Conservation (phyloP, 2,329 filamentous ascomycete genomes). For the Penicillium decumbens region DNA sequence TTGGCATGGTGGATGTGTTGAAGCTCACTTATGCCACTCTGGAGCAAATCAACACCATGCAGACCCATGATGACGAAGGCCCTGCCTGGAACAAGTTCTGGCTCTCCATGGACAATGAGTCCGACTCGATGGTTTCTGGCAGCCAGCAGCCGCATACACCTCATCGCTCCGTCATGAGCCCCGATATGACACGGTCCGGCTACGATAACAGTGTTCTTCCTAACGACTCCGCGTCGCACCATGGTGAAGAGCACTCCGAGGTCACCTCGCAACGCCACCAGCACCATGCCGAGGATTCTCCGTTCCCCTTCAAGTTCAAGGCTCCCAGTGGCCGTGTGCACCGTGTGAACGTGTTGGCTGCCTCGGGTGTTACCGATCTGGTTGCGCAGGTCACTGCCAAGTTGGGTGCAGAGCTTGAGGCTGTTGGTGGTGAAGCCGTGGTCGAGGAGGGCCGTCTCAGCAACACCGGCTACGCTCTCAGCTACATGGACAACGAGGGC, state of each 20-base stretch:
- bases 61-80: constrained; percentile 79
- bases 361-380: constrained; percentile 74
- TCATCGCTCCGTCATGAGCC: constrained; percentile 74
- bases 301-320: constrained; percentile 99
- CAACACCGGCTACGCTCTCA: constrained; percentile 78
- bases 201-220: constrained; percentile 74
- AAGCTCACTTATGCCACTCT: constrained; percentile 97
- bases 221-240: constrained; percentile 90
- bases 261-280: constrained; percentile 58
- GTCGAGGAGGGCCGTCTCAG: constrained; percentile 76
- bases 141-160: constrained; percentile 67
- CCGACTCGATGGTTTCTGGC: constrained; percentile 93
- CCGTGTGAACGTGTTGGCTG: constrained; percentile 76
- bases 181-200: constrained; percentile 59
- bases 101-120: constrained; percentile 91
- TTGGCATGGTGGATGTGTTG: constrained; percentile 98
- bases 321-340: constrained; percentile 92
- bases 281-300: constrained; percentile 61
- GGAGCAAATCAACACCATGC: constrained; percentile 94
- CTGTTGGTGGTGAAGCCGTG: constrained; percentile 72
- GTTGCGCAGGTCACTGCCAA: constrained; percentile 74
- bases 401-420: constrained; percentile 75
- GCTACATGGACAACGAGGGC: constrained; percentile 94
- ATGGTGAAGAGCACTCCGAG: constrained; percentile 72
- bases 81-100: constrained; percentile 99